Evolutionary conservation across 495 filamentous ascomycete species (phyloP), one percentile per base, ranked within the genome.

Genomic region (Podospora pseudocomata): DNA sequence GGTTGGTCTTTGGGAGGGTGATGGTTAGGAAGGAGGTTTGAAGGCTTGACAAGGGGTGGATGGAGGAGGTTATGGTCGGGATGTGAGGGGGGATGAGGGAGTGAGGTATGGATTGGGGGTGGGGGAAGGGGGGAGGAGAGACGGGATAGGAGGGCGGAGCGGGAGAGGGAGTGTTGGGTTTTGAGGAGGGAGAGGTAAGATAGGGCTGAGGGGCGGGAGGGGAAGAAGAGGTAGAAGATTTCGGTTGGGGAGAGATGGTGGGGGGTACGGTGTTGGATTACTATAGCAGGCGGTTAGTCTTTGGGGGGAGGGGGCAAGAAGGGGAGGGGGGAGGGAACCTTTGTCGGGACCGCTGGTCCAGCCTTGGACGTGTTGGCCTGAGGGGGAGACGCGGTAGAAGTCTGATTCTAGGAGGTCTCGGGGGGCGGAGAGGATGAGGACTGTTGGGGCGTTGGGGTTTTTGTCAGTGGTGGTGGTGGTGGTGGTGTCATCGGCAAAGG

Each of bases 361-460:
- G 55, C 55, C 55, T 19, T 26, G n/a, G 55, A 58, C 55, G 55
- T 58, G 55, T 58, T 58, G n/a, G 23, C 55, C 55, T 58, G 7
- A 18, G 11, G 55, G 23, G 55, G 55, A 9, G 7, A 58, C 55
- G 55, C 55, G 55, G 55, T 58, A 58, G 55, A 58, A 58, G 18
- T 58, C 55, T 19, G 55, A 58, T 20, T 58, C 55, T 58, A 58
- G 23, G n/a, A 58, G 23, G n/a, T 58, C 55, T 19, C 55, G 55
- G 7, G 55, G 55, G 55, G 55, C 55, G n/a, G 55, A 58, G 55
- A 58, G n/a, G 55, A 58, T 20, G n/a, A 58, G 55, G 55, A 58
- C 55, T 19, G 55, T 58, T 19, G 55, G 55, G 55, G 13, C 6
- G 55, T 49, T 16, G 55, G 55, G 6, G 15, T 58, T 19, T 58